phyloP scores from a whole-genome alignment of 2,329 filamentous ascomycete species.

The Fusarium sterilihyphosum region DNA sequence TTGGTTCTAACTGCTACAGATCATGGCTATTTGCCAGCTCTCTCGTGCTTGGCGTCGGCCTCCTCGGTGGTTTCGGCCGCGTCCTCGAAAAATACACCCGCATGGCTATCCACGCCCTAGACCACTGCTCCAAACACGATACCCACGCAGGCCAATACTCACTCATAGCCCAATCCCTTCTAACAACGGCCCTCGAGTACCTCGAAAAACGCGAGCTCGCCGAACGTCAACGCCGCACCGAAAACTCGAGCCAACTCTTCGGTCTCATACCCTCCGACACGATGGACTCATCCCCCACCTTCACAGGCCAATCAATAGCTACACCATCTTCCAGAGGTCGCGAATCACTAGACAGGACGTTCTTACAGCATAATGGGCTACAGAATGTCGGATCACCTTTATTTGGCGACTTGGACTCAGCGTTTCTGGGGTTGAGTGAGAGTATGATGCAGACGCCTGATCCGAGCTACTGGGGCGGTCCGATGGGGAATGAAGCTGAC shows the following conservation, averaged over 20 bases:
- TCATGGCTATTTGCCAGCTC: constrained; percentile 66
- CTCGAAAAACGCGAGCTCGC: constrained; percentile 59
- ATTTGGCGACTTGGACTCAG: constrained; percentile 50
- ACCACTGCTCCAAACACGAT: constrained; percentile 60
- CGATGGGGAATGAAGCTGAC: constrained; percentile 53
- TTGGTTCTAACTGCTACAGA: constrained; percentile 41
- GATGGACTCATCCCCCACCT: constrained; percentile 14
- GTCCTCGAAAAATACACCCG: constrained; percentile 61
- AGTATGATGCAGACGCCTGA: constrained; percentile 55
- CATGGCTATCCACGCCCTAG: constrained; percentile 58
- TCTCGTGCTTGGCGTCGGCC: constrained; percentile 61
- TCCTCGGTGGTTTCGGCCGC: constrained; percentile 62
- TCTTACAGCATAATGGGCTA: constrained; percentile 42
- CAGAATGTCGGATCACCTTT: constrained; percentile 45
- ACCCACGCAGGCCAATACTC: constrained; percentile 63
- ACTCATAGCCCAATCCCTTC: constrained; percentile 62
- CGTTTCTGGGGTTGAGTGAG: constrained; percentile 52
- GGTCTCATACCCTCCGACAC: constrained; percentile 54
- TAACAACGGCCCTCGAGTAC: constrained; percentile 57
- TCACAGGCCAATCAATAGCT: constrained; percentile 7
- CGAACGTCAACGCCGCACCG: constrained; percentile 58
- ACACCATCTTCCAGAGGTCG: constrained; percentile 28
- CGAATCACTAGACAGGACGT: constrained; percentile 42
- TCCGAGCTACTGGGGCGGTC: constrained; percentile 51
- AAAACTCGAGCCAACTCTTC: constrained; percentile 63